Conservation (phyloP, 352 stramenopile species). For the Chrysophaeum taylorii region DNA sequence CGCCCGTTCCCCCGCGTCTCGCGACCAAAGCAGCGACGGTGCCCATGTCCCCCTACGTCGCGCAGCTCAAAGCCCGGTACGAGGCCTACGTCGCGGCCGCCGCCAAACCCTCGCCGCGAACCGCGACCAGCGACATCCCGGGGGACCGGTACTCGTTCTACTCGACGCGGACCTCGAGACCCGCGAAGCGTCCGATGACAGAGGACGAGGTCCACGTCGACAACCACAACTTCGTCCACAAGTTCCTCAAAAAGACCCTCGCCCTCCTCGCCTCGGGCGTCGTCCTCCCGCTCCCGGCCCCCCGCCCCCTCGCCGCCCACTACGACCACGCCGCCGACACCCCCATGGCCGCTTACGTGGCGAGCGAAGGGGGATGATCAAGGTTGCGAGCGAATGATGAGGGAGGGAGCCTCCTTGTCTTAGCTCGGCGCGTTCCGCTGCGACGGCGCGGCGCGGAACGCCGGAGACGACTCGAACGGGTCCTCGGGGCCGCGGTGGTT, state of each 20-base stretch:
- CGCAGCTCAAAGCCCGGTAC: background rate
- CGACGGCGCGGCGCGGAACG: slow-evolving; percentile 31
- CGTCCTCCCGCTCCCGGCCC: background rate
- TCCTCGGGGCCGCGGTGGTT: slow-evolving; percentile 34
- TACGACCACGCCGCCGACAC: background rate
- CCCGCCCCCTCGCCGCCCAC: background rate
- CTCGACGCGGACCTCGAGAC: background rate
- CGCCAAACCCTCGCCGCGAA: background rate
- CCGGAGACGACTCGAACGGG: slow-evolving; percentile 37
- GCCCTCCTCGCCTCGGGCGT: background rate
- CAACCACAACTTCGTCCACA: background rate
- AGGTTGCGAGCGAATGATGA: too few relatives aligned
- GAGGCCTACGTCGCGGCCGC: background rate
- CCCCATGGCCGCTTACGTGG: too few relatives aligned
- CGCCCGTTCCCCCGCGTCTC: background rate
- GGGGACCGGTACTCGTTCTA: background rate
- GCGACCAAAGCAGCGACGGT: background rate
- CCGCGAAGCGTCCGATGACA: background rate
- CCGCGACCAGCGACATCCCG: background rate
- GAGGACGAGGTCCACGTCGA: background rate
- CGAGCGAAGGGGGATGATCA: too few relatives aligned
- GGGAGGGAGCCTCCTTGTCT: too few relatives aligned
- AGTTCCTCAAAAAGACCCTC: background rate
- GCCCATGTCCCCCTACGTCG: background rate
- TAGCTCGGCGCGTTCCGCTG: slow-evolving; percentile 46